A percentile compares a stretch with the other conserved stretches of the same genome.
Evolutionary conservation across 441 rosid genomes (phyloP).

Genomic region (Lepidium campestre): DNA sequence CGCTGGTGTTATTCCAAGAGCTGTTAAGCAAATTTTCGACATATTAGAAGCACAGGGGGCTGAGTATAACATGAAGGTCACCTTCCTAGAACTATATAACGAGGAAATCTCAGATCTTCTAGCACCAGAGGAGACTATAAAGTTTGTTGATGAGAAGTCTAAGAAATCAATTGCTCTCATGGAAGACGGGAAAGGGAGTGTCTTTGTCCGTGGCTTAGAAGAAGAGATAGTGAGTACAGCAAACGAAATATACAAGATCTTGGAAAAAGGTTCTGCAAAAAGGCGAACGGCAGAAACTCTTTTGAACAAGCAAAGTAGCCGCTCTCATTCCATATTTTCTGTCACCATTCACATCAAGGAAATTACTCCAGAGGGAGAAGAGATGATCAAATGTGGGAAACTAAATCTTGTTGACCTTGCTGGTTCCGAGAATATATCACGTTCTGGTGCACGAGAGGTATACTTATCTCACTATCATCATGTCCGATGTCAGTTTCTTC

Average conservation of each 20-base stretch:
- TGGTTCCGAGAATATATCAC: constrained; percentile 97
- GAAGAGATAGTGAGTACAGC: constrained; percentile 96
- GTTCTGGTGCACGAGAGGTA: constrained; percentile 98
- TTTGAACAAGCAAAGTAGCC: constrained; percentile 98
- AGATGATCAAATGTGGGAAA: constrained; percentile 95
- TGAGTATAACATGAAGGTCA: constrained; percentile 96
- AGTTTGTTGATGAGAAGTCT: constrained; percentile 82
- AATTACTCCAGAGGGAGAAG: constrained; percentile 96
- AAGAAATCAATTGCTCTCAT: constrained; percentile 95
- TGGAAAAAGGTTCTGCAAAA: constrained; percentile 94
- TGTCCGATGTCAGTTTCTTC: neutral
- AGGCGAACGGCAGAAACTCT: constrained; percentile 99
- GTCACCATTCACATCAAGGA: constrained; percentile 95
- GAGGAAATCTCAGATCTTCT: constrained; percentile 97
- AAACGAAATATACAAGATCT: constrained; percentile 86
- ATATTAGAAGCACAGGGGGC: constrained; percentile 86
- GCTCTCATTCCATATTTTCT: constrained; percentile 96
- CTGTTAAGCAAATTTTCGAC: constrained; percentile 88
- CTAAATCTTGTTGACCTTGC: constrained; percentile 98
- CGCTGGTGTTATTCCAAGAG: constrained; percentile 97
- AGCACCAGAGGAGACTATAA: constrained; percentile 81
- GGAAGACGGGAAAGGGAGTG: constrained; percentile 99
- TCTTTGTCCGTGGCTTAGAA: constrained; percentile 91
- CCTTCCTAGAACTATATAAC: constrained; percentile 88
- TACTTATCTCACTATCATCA: neutral